Evolutionary conservation across 495 filamentous ascomycete genomes (phyloP).

Genomic region (Talaromyces wortmannii): DNA sequence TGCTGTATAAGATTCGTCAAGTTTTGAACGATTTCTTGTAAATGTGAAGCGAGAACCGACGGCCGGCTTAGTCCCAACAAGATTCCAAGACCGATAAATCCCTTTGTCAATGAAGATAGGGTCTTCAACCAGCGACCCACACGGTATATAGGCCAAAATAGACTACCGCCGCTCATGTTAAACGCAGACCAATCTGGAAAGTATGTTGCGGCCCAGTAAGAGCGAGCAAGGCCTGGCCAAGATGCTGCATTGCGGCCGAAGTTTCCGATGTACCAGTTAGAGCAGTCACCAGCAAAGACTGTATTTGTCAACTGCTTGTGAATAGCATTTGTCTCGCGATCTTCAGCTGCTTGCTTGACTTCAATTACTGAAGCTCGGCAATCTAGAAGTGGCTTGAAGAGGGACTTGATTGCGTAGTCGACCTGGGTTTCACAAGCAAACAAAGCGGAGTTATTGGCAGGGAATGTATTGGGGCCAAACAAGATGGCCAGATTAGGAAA

Average conservation of each 20-base stretch:
- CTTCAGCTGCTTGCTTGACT: slow-evolving; percentile 36
- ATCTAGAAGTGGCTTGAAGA: slow-evolving; percentile 21
- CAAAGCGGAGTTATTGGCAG: slow-evolving; percentile 49
- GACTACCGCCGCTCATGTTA: neutral
- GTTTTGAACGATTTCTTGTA: neutral
- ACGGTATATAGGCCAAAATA: slow-evolving; percentile 11
- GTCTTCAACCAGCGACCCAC: slow-evolving; percentile 4
- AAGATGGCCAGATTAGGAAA: slow-evolving; percentile 58
- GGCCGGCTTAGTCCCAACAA: neutral
- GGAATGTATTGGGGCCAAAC: slow-evolving; percentile 53
- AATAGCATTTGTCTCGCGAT: slow-evolving; percentile 35
- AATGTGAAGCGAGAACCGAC: neutral
- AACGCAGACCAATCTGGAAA: slow-evolving; percentile 13
- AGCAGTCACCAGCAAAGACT: slow-evolving; percentile 42
- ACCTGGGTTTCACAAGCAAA: slow-evolving; percentile 48
- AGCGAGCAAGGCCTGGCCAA: slow-evolving; percentile 29
- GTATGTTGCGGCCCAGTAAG: slow-evolving; percentile 13
- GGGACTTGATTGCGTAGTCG: slow-evolving; percentile 16
- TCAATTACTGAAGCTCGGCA: slow-evolving; percentile 16
- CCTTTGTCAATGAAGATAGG: neutral
- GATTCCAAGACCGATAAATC: neutral
- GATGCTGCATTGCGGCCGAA: slow-evolving; percentile 44
- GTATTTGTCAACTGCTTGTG: slow-evolving; percentile 37
- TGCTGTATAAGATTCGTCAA: neutral
- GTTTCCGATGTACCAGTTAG: slow-evolving; percentile 43